Evolutionary conservation across 441 rosid species (phyloP).

Genomic region (Gossypium aridum): DNA sequence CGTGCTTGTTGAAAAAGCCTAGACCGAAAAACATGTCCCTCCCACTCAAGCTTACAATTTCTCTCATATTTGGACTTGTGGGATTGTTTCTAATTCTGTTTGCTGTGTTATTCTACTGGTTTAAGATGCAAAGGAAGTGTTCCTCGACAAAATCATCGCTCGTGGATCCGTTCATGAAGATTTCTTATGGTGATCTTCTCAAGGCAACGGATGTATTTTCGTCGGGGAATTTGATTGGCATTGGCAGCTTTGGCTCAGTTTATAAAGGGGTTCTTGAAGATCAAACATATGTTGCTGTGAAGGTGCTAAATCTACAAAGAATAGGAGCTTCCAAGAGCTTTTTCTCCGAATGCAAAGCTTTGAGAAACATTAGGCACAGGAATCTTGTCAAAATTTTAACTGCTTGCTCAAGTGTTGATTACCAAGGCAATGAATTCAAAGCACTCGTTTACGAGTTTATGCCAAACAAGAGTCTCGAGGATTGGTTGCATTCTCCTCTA

Average conservation of each 20-base stretch:
- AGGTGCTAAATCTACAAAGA: not conserved
- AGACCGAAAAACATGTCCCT: not conserved
- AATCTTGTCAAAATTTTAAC: slow-evolving; percentile 4
- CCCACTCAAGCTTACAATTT: not conserved
- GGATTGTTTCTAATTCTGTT: not conserved
- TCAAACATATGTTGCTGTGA: not conserved
- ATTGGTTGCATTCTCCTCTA: not conserved
- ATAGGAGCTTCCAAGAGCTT: not conserved
- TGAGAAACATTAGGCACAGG: not conserved
- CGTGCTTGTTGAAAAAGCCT: not conserved
- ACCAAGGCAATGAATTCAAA: not conserved
- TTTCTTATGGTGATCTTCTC: slow-evolving; percentile 13
- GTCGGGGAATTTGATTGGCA: slow-evolving; percentile 12
- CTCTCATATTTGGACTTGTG: not conserved
- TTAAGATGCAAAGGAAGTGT: not conserved
- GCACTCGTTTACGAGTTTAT: slow-evolving; percentile 6
- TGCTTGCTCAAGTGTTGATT: not conserved
- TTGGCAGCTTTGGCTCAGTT: slow-evolving; percentile 20
- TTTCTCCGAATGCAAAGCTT: not conserved
- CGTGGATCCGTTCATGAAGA: not conserved
- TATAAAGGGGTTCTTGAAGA: slow-evolving; percentile 19
- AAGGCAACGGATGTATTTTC: slow-evolving; percentile 22
- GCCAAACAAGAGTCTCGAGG: not conserved
- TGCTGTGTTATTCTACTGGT: not conserved
- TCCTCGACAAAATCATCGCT: not conserved